Percentiles rank a stretch among this genome's conserved stretches.
Evolutionary conservation across 163 green algal genomes (phyloP).

Genomic region (Scenedesmus sp.): DNA sequence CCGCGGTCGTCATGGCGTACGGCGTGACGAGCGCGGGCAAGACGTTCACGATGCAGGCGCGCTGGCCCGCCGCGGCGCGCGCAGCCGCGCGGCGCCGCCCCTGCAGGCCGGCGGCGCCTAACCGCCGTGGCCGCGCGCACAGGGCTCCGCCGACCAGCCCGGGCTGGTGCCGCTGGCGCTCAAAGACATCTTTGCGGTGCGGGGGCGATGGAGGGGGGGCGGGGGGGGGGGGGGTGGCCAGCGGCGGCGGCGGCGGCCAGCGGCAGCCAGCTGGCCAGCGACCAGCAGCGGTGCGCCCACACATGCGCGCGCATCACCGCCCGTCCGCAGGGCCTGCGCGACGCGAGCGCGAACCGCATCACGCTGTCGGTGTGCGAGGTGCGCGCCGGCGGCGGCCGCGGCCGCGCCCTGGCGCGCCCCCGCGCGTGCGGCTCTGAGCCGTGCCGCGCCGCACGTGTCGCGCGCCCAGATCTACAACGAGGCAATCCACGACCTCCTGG

Average conservation of each 20-base stretch:
- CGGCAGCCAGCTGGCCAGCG: too few relatives aligned
- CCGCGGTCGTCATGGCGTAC: conserved; percentile 82
- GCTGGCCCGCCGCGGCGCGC: too few relatives aligned
- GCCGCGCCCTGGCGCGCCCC: too few relatives aligned
- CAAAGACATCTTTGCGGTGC: conserved; percentile 64
- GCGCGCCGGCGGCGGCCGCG: background rate
- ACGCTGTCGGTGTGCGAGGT: conserved; percentile 56
- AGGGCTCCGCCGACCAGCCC: conserved; percentile 63
- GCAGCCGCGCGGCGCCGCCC: too few relatives aligned
- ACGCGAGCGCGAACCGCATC: conserved; percentile 6
- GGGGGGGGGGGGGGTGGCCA: too few relatives aligned
- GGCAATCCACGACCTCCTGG: conserved; percentile 79
- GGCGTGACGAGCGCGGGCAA: conserved; percentile 84
- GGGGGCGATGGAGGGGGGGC: background rate
- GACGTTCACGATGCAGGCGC: conserved; percentile 82
- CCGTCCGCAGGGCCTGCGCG: too few relatives aligned
- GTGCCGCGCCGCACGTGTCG: background rate
- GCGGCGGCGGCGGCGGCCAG: too few relatives aligned
- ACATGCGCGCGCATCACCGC: too few relatives aligned
- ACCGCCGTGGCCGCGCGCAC: too few relatives aligned
- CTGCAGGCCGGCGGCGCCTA: too few relatives aligned
- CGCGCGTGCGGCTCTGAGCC: too few relatives aligned
- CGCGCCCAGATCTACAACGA: conserved; percentile 83
- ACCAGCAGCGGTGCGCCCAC: too few relatives aligned
- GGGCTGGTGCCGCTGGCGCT: conserved; percentile 75